These are phyloP conservation scores for Candida silvatica DNA, from an alignment of 805 yeast genomes.

Conservation along the genomic window DNA sequence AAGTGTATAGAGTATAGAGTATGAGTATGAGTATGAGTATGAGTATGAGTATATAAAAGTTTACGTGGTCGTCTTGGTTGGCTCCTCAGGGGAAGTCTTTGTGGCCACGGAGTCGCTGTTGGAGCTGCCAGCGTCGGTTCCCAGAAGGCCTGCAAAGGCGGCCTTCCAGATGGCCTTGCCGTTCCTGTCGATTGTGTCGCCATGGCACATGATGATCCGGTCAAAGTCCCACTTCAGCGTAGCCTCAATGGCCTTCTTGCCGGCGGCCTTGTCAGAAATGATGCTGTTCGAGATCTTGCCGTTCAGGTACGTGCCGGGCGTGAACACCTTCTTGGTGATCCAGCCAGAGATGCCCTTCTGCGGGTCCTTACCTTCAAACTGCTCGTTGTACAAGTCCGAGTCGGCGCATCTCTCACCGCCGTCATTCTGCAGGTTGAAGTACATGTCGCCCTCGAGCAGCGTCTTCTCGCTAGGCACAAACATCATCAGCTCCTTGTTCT, in stretches of 20 bases:
- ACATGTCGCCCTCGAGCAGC: constrained; percentile 49
- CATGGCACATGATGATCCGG: constrained; percentile 50
- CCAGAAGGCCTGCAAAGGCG: too few species aligned
- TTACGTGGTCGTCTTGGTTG: too few species aligned
- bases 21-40: too few species aligned
- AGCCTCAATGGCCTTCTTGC: constrained; percentile 16
- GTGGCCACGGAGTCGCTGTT: too few species aligned
- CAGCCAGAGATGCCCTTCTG: constrained; percentile 30
- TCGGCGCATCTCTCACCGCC: constrained; percentile 31
- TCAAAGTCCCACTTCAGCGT: constrained; percentile 37
- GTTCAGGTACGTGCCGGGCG: constrained; percentile 8
- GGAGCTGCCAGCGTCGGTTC: too few species aligned
- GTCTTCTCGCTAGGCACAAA: constrained; percentile 39
- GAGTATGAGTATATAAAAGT: too few species aligned
- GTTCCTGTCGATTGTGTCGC: constrained; percentile 39
- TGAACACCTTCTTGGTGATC: constrained; percentile 12
- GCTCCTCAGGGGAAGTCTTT: too few species aligned
- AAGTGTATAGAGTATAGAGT: too few species aligned
- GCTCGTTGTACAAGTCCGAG: constrained; percentile 33
- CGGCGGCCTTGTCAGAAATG: constrained; percentile 7
- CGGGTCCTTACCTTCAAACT: constrained; percentile 30
- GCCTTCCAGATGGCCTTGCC: constrained; percentile 21
- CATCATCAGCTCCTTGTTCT: constrained; percentile 50
- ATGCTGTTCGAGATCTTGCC: constrained; percentile 3
- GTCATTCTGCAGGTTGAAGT: constrained; percentile 50